These are phyloP conservation scores for Fusarium humuli DNA, from an alignment of 2,329 filamentous ascomycete genomes.

Conservation along the genomic window DNA sequence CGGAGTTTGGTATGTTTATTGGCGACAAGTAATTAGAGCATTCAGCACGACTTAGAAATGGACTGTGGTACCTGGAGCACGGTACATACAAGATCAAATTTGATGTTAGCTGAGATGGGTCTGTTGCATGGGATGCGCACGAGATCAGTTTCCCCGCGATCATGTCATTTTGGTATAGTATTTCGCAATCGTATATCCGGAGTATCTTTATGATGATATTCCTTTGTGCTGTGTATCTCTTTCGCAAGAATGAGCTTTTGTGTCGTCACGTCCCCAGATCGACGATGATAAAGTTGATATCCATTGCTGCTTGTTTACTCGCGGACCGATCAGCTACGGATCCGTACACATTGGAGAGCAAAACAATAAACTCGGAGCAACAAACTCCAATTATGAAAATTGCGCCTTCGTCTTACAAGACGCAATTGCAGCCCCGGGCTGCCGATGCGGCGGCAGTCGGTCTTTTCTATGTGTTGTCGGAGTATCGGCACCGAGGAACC, in stretches of 20 bases:
- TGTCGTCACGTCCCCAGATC: conserved; percentile 28
- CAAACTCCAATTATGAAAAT: neutral
- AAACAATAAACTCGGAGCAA: neutral
- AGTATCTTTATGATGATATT: conserved; percentile 7
- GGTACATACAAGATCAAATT: neutral
- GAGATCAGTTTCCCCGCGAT: conserved; percentile 41
- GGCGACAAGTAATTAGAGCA: neutral
- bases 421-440: conserved; percentile 1
- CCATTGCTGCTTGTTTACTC: neutral
- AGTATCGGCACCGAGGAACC: conserved; percentile 38
- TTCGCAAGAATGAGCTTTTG: conserved; percentile 29
- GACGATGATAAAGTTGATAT: neutral
- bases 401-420: conserved; percentile 4
- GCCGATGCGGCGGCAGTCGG: conserved; percentile 39
- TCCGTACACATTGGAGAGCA: neutral
- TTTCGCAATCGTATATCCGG: conserved; percentile 37
- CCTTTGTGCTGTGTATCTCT: conserved; percentile 5
- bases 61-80: neutral
- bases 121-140: conserved; percentile 31
- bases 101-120: conserved; percentile 17
- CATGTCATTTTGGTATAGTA: conserved; percentile 40
- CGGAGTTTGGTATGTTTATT: conserved; percentile 17
- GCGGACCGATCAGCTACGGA: neutral
- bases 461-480: conserved; percentile 11
- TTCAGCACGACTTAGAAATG: conserved; percentile 28